A percentile compares a stretch with the other conserved stretches of the same genome.
Evolutionary conservation across 75 land plant species (phyloP).

Genomic region (Sequoia sempervirens): DNA sequence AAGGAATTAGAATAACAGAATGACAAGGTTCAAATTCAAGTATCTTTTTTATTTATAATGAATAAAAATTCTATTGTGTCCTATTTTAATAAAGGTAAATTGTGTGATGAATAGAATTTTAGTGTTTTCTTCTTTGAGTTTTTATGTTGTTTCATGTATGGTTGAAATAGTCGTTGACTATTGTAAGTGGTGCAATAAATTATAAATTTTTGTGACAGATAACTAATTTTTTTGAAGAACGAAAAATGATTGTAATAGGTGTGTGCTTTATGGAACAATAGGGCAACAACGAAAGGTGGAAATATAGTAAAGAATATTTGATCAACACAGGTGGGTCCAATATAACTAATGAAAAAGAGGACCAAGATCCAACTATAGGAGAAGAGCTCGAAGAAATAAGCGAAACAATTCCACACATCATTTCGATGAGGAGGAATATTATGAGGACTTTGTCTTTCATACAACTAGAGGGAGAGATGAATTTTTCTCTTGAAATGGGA

Average conservation of each 20-base stretch:
- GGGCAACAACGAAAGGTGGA: conserved; percentile 24
- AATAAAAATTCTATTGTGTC: too few relatives aligned
- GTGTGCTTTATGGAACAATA: neutral
- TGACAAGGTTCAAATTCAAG: too few relatives aligned
- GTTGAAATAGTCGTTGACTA: too few relatives aligned
- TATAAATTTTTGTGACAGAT: neutral
- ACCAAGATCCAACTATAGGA: too few relatives aligned
- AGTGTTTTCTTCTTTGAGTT: neutral
- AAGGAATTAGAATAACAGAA: too few relatives aligned
- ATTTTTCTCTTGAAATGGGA: conserved; percentile 25
- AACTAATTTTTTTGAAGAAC: neutral
- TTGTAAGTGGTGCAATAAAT: neutral
- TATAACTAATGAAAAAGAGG: conserved; percentile 18
- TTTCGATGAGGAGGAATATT: too few relatives aligned
- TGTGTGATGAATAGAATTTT: neutral
- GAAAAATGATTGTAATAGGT: neutral
- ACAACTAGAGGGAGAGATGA: too few relatives aligned
- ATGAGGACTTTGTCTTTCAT: too few relatives aligned
- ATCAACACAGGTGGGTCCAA: conserved; percentile 38
- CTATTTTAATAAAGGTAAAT: conserved; percentile 1
- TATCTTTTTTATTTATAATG: too few relatives aligned
- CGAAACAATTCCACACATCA: too few relatives aligned
- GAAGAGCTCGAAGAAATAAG: too few relatives aligned
- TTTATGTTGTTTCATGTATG: neutral
- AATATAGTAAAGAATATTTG: conserved; percentile 28